Evolutionary conservation across 495 filamentous ascomycete genomes (phyloP).

Genomic region (Terfezia claveryi): DNA sequence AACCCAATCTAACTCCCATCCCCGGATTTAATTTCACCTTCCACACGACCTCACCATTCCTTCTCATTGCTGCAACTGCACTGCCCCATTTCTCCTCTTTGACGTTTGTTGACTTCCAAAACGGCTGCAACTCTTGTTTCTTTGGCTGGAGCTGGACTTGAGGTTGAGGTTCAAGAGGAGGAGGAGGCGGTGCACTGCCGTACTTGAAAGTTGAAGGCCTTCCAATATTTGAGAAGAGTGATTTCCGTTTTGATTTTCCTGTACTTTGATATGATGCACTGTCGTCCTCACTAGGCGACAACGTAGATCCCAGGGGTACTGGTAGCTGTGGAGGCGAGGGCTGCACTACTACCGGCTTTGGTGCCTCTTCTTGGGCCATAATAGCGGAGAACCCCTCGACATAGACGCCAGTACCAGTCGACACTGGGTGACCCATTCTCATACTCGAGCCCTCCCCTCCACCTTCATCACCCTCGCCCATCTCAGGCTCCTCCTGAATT

Average conservation of each 20-base stretch:
- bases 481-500: neutral
- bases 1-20: constrained; percentile 30
- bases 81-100: constrained; percentile 25
- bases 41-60: constrained; percentile 41
- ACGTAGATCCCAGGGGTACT: neutral
- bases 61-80: constrained; percentile 28
- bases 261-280: neutral
- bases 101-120: constrained; percentile 6
- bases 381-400: neutral
- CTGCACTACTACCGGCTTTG: neutral
- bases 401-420: neutral
- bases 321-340: neutral
- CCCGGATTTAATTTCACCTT: constrained; percentile 35
- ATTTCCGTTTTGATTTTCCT: neutral
- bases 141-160: constrained; percentile 3
- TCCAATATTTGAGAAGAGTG: neutral
- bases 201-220: neutral
- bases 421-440: neutral
- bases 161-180: neutral
- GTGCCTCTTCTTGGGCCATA: neutral
- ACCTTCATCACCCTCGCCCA: constrained; percentile 7
- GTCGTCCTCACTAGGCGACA: neutral
- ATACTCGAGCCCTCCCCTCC: neutral
- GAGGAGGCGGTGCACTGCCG: too few species aligned
- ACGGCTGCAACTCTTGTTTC: neutral